A percentile compares a stretch with the other conserved stretches of the same genome.
Conservation (phyloP, 345 rosid genomes). For the Abelmoschus esculentus region DNA sequence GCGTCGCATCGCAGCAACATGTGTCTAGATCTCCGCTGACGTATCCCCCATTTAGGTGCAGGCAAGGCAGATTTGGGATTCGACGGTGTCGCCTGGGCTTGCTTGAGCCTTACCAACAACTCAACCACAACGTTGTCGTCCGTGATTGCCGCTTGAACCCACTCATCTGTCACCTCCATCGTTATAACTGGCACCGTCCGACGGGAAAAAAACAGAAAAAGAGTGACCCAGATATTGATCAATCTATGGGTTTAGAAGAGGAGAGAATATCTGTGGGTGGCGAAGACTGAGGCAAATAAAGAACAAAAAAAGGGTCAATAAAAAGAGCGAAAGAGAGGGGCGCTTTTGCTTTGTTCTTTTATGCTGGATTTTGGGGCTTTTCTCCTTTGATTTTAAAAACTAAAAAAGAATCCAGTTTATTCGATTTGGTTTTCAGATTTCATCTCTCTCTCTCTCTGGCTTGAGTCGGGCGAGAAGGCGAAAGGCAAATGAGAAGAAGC, state of each 20-base stretch:
- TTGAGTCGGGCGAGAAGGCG: no score
- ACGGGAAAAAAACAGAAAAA: background rate
- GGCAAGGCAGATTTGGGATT: constrained; percentile 20
- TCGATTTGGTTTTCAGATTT: no score
- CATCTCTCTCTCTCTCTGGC: no score
- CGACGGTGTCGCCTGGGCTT: constrained; percentile 23
- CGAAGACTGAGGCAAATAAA: constrained; percentile 8
- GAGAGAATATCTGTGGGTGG: constrained; percentile 14
- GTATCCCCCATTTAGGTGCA: constrained; percentile 47
- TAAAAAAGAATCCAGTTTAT: no score
- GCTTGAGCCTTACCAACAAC: constrained; percentile 52
- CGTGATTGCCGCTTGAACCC: constrained; percentile 68
- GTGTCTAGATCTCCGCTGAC: constrained; percentile 52
- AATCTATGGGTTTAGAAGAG: background rate
- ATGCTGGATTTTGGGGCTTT: no score
- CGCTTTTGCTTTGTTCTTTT: background rate
- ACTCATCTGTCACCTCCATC: constrained; percentile 40
- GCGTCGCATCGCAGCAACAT: constrained; percentile 32
- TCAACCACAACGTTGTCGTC: constrained; percentile 60
- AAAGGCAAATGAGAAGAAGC: no score
- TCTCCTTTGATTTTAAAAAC: no score
- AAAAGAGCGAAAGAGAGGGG: constrained; percentile 10
- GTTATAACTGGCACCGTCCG: background rate
- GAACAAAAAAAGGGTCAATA: constrained; percentile 13
- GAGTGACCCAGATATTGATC: background rate